phyloP scores from a whole-genome alignment of 306 rosid species.

The Aeschynomene evenia region DNA sequence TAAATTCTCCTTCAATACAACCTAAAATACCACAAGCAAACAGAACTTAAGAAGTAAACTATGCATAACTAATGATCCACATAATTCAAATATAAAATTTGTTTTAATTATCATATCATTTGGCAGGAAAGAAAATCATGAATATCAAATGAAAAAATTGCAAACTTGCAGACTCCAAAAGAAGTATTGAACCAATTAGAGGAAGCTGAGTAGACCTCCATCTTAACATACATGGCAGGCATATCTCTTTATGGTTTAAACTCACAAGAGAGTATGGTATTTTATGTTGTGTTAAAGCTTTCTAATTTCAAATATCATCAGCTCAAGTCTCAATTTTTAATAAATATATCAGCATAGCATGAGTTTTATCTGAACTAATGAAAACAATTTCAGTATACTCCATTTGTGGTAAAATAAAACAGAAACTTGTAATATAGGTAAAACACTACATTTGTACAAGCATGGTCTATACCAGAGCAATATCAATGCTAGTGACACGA shows the following conservation, averaged over 20 bases:
- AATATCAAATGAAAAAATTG: conserved; percentile 6
- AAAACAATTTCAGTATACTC: conserved; percentile 19
- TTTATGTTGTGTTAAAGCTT: conserved; percentile 8
- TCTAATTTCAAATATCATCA: neutral
- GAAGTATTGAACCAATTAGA: neutral
- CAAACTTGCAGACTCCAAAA: neutral
- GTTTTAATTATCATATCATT: neutral
- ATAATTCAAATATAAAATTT: neutral
- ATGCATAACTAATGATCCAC: neutral
- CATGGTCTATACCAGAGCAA: conserved; percentile 74
- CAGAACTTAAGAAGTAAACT: conserved; percentile 24
- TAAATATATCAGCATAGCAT: neutral
- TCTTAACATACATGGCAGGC: neutral
- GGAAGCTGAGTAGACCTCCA: neutral
- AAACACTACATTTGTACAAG: conserved; percentile 16
- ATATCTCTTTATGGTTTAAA: conserved; percentile 7
- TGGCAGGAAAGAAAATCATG: conserved; percentile 2
- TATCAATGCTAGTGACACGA: conserved; percentile 97
- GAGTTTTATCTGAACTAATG: neutral
- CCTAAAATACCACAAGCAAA: conserved; percentile 54
- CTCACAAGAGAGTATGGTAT: conserved; percentile 4
- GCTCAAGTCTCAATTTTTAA: conserved; percentile 8
- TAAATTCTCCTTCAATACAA: conserved; percentile 87
- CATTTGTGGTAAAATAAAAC: conserved; percentile 21
- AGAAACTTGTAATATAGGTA: conserved; percentile 16